Evolutionary conservation across 106 monocot genomes (phyloP).

Genomic region (Allium fistulosum): DNA sequence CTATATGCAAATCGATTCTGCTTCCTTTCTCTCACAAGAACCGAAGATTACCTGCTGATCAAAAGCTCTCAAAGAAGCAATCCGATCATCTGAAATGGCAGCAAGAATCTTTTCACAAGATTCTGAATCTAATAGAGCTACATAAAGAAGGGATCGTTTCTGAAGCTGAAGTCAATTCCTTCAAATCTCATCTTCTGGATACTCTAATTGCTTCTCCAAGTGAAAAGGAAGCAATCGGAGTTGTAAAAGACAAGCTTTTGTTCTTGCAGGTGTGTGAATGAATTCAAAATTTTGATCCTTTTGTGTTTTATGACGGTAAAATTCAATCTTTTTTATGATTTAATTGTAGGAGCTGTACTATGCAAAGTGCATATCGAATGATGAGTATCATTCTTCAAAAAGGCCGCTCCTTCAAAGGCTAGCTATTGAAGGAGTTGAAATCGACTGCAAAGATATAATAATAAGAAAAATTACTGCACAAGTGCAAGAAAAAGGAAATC

Average conservation of each 20-base stretch:
- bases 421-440: constrained; percentile 34
- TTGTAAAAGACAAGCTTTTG: constrained; percentile 77
- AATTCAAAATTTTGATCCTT: background rate
- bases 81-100: constrained; percentile 82
- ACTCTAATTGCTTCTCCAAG: constrained; percentile 57
- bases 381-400: constrained; percentile 77
- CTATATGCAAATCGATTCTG: constrained; percentile 82
- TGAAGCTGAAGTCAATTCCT: constrained; percentile 51
- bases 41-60: constrained; percentile 42
- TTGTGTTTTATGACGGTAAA: background rate
- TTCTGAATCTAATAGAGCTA: constrained; percentile 69
- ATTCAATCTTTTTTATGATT: background rate
- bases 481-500: too few species aligned
- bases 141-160: constrained; percentile 73
- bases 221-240: constrained; percentile 35
- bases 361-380: constrained; percentile 72
- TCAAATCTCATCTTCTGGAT: constrained; percentile 66
- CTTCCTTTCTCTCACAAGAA: constrained; percentile 54
- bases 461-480: constrained; percentile 3
- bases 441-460: constrained; percentile 19
- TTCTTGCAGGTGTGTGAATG: constrained; percentile 62
- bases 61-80: constrained; percentile 57
- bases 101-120: constrained; percentile 93
- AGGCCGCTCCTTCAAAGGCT: constrained; percentile 72
- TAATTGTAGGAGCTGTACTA: constrained; percentile 58